These are phyloP conservation scores for Xylaria venustula DNA, from an alignment of 495 filamentous ascomycete genomes.

Conservation along the genomic window DNA sequence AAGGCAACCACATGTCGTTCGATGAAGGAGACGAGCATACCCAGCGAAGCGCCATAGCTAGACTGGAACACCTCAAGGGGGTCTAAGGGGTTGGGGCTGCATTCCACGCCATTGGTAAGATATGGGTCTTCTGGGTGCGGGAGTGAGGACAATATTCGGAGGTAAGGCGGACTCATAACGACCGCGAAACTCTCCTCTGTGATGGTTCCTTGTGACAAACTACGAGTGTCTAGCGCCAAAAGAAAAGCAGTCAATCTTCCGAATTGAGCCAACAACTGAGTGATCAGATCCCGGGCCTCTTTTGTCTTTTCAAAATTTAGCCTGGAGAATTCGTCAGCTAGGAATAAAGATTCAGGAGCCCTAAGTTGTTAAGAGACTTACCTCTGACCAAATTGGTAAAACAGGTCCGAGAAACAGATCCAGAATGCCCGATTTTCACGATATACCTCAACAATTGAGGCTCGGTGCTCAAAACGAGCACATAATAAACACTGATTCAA, in stretches of 20 bases:
- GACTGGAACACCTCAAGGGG: conserved; percentile 24
- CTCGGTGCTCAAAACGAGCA: conserved; percentile 19
- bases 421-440: conserved; percentile 36
- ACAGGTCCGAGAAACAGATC: conserved; percentile 24
- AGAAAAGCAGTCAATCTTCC: conserved; percentile 27
- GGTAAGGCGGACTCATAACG: conserved; percentile 25
- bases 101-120: conserved; percentile 13
- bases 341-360: background rate
- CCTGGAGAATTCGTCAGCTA: conserved; percentile 9
- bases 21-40: conserved; percentile 26
- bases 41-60: conserved; percentile 15
- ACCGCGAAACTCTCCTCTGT: conserved; percentile 19
- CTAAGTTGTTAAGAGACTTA: conserved; percentile 7
- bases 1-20: conserved; percentile 31
- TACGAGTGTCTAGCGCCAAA: conserved; percentile 21
- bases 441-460: conserved; percentile 34
- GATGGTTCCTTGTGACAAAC: conserved; percentile 2
- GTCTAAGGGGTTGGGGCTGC: conserved; percentile 7
- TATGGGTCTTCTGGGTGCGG: conserved; percentile 17
- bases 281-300: conserved; percentile 24
- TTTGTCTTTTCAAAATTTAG: conserved; percentile 16
- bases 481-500: conserved; percentile 40
- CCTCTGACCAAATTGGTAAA: conserved; percentile 21
- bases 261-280: conserved; percentile 20
- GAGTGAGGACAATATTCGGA: conserved; percentile 19